Percentiles rank a stretch among this genome's conserved stretches.
Evolutionary conservation across 495 filamentous ascomycete species (phyloP).

Genomic region (Oidiodendron maius): DNA sequence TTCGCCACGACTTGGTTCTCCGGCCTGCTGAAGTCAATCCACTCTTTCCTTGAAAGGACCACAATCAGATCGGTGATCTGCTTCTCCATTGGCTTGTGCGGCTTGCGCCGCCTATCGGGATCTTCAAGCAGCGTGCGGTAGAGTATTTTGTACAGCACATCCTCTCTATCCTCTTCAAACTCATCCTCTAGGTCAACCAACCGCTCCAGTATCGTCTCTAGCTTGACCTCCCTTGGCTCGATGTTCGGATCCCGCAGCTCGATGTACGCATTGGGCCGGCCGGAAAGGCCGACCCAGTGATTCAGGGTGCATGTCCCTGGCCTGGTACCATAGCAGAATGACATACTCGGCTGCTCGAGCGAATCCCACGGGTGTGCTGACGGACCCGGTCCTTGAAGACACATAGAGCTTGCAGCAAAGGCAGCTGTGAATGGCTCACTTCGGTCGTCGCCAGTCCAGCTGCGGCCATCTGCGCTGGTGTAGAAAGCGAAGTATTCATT

Average conservation of each 20-base stretch:
- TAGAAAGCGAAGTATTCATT: conserved; percentile 42
- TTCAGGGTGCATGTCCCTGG: conserved; percentile 59
- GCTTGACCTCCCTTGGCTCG: conserved; percentile 45
- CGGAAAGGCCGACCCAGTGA: conserved; percentile 46
- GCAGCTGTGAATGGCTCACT: conserved; percentile 8
- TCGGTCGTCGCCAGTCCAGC: conserved; percentile 6
- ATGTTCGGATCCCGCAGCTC: conserved; percentile 43
- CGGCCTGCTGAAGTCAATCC: conserved; percentile 62
- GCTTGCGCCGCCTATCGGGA: conserved; percentile 41
- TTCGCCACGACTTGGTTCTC: conserved; percentile 60
- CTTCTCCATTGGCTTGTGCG: conserved; percentile 52
- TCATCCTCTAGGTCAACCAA: conserved; percentile 49
- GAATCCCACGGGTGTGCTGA: conserved; percentile 54
- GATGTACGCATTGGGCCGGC: conserved; percentile 39
- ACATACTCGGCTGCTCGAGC: conserved; percentile 58
- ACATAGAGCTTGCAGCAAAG: conserved; percentile 16
- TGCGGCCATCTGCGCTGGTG: conserved; percentile 26
- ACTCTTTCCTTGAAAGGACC: conserved; percentile 52
- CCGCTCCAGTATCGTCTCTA: conserved; percentile 46
- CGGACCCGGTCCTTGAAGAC: conserved; percentile 19
- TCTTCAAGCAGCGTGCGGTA: conserved; percentile 46
- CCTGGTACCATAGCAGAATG: conserved; percentile 50
- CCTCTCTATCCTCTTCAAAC: conserved; percentile 49
- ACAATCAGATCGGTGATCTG: conserved; percentile 65
- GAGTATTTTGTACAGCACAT: conserved; percentile 46